These are phyloP conservation scores for Niebla homalea DNA, from an alignment of 495 filamentous ascomycete genomes.

Conservation along the genomic window DNA sequence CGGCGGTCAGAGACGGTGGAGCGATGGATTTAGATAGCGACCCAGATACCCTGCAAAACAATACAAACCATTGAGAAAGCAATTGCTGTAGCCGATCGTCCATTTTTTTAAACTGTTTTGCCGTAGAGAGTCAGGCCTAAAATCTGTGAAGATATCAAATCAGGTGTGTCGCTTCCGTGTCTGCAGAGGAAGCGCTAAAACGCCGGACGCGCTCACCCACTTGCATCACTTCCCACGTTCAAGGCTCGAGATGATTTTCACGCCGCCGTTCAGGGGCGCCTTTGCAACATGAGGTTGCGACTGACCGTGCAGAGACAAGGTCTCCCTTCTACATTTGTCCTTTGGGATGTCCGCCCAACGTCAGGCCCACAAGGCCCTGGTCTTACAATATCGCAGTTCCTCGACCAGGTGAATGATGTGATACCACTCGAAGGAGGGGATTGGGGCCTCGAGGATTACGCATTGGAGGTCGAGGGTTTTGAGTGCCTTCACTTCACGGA, in stretches of 20 bases:
- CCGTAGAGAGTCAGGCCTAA: too few species aligned
- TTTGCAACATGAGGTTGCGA: constrained; percentile 58
- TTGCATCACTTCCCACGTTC: background rate
- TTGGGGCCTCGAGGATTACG: constrained; percentile 90
- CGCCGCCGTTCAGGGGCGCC: background rate
- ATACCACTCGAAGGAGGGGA: constrained; percentile 71
- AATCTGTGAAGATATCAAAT: too few species aligned
- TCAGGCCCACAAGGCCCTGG: constrained; percentile 35
- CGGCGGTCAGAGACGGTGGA: constrained; percentile 4
- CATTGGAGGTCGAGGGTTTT: constrained; percentile 67
- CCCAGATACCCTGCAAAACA: background rate
- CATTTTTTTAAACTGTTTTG: too few species aligned
- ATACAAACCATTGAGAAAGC: too few species aligned
- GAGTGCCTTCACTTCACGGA: constrained; percentile 84
- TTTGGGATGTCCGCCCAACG: constrained; percentile 49
- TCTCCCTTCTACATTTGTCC: constrained; percentile 58
- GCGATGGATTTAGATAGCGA: constrained; percentile 4
- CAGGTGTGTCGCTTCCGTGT: too few species aligned
- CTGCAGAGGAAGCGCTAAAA: too few species aligned
- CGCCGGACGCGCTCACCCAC: background rate
- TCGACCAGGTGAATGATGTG: constrained; percentile 71
- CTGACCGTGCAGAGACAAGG: constrained; percentile 69
- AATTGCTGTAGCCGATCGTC: too few species aligned
- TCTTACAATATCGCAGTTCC: constrained; percentile 61
- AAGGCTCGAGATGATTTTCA: background rate